phyloP scores from a whole-genome alignment of 2,329 filamentous ascomycete genomes.

The Cladosporium phlei region DNA sequence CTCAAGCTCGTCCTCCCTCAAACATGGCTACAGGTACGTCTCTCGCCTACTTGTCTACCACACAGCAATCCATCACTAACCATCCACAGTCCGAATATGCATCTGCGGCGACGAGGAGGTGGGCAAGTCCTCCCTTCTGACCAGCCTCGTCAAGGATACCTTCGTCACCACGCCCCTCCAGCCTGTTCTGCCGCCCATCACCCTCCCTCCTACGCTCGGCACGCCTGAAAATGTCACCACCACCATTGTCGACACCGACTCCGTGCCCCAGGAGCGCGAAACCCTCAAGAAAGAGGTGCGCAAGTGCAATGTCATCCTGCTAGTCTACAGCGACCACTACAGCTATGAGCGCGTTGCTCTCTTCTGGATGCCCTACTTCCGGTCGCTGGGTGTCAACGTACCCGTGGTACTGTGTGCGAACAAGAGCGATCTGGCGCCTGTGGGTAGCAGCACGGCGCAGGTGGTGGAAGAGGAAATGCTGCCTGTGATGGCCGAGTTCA shows the following conservation, averaged over 20 bases:
- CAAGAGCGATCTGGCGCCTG: constrained; percentile 75
- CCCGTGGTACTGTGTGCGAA: constrained; percentile 95
- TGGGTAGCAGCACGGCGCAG: constrained; percentile 69
- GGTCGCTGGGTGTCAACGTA: constrained; percentile 95
- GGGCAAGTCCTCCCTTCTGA: constrained; percentile 72
- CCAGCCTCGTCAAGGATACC: constrained; percentile 88
- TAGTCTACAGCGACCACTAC: constrained; percentile 98
- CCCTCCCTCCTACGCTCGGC: constrained; percentile 85
- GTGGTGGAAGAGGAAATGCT: constrained; percentile 96
- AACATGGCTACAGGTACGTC: too few relatives aligned
- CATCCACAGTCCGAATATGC: constrained; percentile 70
- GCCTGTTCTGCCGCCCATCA: constrained; percentile 87
- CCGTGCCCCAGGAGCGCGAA: constrained; percentile 85
- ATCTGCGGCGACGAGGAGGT: constrained; percentile 94
- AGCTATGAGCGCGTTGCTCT: constrained; percentile 95
- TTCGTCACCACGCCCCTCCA: constrained; percentile 96
- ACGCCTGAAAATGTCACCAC: constrained; percentile 96
- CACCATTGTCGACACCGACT: constrained; percentile 94
- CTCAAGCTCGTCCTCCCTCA: too few relatives aligned
- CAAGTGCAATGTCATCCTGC: constrained; percentile 92
- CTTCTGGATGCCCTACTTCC: constrained; percentile 98
- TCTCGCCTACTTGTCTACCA: too few relatives aligned
- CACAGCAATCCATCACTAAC: neutral
- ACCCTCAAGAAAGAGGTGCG: constrained; percentile 89
- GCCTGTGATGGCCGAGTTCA: constrained; percentile 96